A percentile compares a stretch with the other conserved stretches of the same genome.
Conservation (phyloP, 305 asterid genomes). For the Rubia peregrina region DNA sequence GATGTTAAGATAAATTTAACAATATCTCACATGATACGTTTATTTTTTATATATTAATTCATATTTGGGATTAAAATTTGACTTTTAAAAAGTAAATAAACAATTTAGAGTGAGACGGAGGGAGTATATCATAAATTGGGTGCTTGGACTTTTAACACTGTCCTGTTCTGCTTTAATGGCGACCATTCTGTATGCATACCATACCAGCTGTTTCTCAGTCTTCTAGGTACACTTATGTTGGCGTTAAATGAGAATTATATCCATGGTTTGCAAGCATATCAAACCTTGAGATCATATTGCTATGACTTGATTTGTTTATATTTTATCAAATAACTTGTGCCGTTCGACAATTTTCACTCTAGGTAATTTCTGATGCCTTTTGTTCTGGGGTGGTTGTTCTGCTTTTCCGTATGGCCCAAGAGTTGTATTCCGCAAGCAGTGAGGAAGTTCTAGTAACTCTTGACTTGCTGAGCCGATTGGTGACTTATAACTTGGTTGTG, state of each 20-base stretch:
- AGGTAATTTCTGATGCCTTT: constrained; percentile 12
- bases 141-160: too few species aligned
- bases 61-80: too few species aligned
- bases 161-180: constrained; percentile 11
- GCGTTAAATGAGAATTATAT: background rate
- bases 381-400: constrained; percentile 73
- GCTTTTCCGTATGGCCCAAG: constrained; percentile 75
- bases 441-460: constrained; percentile 58
- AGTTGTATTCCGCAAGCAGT: constrained; percentile 36
- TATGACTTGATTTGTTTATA: background rate
- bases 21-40: too few species aligned
- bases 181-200: background rate
- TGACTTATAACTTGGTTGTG: constrained; percentile 68
- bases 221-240: background rate
- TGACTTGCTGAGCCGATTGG: constrained; percentile 74
- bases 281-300: background rate
- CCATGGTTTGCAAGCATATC: too few species aligned
- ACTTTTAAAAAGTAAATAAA: too few species aligned
- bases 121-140: too few species aligned
- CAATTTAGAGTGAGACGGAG: too few species aligned
- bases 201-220: background rate
- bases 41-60: too few species aligned
- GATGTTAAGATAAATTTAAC: too few species aligned
- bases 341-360: background rate
- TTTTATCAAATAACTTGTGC: background rate